Evolutionary conservation across 2,329 filamentous ascomycete species (phyloP).

Genomic region (Hypocreales sp.): DNA sequence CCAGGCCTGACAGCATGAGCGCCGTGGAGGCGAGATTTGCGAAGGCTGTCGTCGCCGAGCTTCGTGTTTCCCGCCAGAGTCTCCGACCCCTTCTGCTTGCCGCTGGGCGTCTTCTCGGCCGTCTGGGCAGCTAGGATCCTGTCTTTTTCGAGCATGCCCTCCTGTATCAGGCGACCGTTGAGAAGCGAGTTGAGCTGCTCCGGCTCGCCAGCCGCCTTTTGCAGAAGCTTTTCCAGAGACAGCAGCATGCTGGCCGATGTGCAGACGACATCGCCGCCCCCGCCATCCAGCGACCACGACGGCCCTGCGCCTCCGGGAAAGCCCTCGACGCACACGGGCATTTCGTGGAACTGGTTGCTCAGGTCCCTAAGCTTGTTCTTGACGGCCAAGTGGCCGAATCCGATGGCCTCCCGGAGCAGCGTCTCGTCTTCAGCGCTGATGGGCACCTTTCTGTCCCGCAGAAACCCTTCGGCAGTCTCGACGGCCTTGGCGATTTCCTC

Average conservation of each 20-base stretch:
- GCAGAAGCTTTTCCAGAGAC: conserved; percentile 35
- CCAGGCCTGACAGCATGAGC: conserved; percentile 10
- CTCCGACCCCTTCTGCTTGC: conserved; percentile 7
- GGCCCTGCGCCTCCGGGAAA: conserved; percentile 47
- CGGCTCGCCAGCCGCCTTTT: conserved; percentile 25
- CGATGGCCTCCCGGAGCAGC: conserved; percentile 49
- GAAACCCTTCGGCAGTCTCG: conserved; percentile 50
- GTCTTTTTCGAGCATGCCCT: conserved; percentile 20
- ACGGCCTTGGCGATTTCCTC: conserved; percentile 49
- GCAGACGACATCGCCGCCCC: conserved; percentile 31
- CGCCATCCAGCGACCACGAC: conserved; percentile 52
- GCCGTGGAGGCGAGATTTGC: conserved; percentile 16
- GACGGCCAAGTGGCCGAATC: conserved; percentile 43
- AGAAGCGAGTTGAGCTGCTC: conserved; percentile 30
- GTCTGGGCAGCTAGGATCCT: conserved; percentile 11
- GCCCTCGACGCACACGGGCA: conserved; percentile 55
- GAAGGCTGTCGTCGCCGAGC: conserved; percentile 20
- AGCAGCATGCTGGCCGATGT: conserved; percentile 34
- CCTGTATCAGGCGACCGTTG: conserved; percentile 26
- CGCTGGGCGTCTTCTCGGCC: conserved; percentile 4
- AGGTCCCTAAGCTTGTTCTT: conserved; percentile 47
- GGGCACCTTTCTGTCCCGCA: conserved; percentile 42
- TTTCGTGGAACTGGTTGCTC: conserved; percentile 57
- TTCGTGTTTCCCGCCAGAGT: conserved; percentile 26
- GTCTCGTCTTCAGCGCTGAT: conserved; percentile 45